These are phyloP conservation scores for Pseudogymnoascus sp. DNA, from an alignment of 2,329 filamentous ascomycete genomes.

Conservation along the genomic window DNA sequence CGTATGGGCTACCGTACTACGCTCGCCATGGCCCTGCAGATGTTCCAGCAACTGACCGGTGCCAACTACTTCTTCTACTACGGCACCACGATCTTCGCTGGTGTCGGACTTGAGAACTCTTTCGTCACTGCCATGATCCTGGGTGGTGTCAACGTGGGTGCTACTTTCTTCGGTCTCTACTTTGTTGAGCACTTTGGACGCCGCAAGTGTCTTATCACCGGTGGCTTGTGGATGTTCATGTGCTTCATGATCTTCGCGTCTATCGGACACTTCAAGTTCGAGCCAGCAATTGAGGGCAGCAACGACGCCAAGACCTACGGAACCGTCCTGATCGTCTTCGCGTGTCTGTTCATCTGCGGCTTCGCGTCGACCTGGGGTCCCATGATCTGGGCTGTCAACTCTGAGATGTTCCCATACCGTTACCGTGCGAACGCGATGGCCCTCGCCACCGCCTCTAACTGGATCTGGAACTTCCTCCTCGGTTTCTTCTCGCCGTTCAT, in stretches of 20 bases:
- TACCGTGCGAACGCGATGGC: constrained; percentile 55
- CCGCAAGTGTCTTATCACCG: constrained; percentile 57
- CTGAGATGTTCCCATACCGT: constrained; percentile 56
- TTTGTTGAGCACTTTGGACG: constrained; percentile 61
- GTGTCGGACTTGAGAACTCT: constrained; percentile 57
- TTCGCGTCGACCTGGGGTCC: constrained; percentile 66
- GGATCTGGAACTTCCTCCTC: constrained; percentile 65
- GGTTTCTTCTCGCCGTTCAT: constrained; percentile 78
- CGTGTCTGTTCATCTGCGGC: constrained; percentile 65
- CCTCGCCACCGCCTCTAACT: constrained; percentile 53
- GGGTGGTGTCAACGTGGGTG: constrained; percentile 57
- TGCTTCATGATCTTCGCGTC: constrained; percentile 51
- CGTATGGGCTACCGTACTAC: constrained; percentile 56
- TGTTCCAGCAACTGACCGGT: constrained; percentile 61
- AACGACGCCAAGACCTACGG: constrained; percentile 41
- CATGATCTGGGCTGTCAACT: constrained; percentile 59
- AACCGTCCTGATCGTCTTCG: constrained; percentile 62
- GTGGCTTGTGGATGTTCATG: constrained; percentile 61
- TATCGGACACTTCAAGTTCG: constrained; percentile 42
- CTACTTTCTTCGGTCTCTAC: constrained; percentile 59
- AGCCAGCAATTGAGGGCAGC: constrained; percentile 37
- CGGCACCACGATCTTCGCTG: constrained; percentile 57
- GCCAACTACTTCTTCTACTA: constrained; percentile 59
- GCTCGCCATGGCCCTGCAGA: constrained; percentile 55
- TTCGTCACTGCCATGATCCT: constrained; percentile 62